These are phyloP conservation scores for Nannizzia gypsea DNA, from an alignment of 2,329 filamentous ascomycete species.

Conservation along the genomic window DNA sequence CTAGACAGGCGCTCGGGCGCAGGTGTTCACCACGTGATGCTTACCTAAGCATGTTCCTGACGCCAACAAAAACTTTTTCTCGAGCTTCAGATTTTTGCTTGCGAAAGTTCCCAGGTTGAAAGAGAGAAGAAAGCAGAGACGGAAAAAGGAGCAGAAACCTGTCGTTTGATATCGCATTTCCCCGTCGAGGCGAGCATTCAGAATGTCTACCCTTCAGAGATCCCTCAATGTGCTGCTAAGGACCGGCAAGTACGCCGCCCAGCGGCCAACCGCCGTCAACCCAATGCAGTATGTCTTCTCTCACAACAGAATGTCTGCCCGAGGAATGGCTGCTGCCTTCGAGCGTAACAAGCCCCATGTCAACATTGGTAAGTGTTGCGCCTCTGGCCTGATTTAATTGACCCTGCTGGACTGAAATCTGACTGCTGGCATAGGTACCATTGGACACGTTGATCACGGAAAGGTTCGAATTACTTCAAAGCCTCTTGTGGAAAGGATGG, in stretches of 20 bases:
- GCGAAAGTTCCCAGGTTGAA: not conserved
- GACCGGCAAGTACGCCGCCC: conserved; percentile 64
- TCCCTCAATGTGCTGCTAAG: conserved; percentile 67
- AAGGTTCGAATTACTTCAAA: conserved; percentile 52
- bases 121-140: not conserved
- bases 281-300: conserved; percentile 54
- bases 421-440: conserved; percentile 53
- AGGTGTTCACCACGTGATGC: not conserved
- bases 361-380: conserved; percentile 64
- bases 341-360: conserved; percentile 94
- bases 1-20: too few species aligned
- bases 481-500: not conserved
- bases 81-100: not conserved
- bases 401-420: not conserved
- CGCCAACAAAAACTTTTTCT: conserved; percentile 20
- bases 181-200: conserved; percentile 27
- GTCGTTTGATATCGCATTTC: not conserved
- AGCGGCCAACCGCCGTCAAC: conserved; percentile 56
- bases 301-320: conserved; percentile 34
- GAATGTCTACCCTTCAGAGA: conserved; percentile 72
- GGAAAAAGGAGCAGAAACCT: not conserved
- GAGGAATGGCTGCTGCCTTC: conserved; percentile 54
- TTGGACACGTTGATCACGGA: conserved; percentile 98
- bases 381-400: not conserved
- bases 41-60: conserved; percentile 24